Evolutionary conservation across 257 asterid species (phyloP).

Genomic region (Solanum verrucosum): DNA sequence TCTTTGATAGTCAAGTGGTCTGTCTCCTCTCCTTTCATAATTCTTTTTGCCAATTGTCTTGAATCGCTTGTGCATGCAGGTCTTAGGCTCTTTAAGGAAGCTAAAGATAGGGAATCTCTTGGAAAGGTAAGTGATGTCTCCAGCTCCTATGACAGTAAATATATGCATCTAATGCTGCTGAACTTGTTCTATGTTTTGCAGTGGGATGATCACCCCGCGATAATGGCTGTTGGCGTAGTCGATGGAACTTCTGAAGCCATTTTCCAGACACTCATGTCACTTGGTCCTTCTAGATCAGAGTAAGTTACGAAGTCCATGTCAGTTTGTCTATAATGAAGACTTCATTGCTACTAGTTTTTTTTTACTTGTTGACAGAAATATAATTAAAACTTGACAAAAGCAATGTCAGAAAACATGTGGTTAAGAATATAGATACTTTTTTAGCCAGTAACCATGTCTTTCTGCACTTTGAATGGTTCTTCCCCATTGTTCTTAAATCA

Average conservation of each 20-base stretch:
- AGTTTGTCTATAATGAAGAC: neutral
- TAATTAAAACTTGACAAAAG: neutral
- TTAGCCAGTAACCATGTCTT: neutral
- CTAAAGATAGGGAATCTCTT: constrained; percentile 68
- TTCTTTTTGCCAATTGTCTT: neutral
- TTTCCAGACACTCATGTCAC: constrained; percentile 90
- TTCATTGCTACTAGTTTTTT: neutral
- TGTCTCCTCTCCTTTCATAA: neutral
- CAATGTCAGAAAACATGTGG: neutral
- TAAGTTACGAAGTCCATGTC: constrained; percentile 22
- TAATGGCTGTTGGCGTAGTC: constrained; percentile 94
- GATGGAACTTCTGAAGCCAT: constrained; percentile 88
- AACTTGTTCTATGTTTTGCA: constrained; percentile 21
- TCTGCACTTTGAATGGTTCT: neutral
- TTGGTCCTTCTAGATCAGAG: constrained; percentile 97
- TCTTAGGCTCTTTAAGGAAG: constrained; percentile 90
- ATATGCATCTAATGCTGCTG: neutral
- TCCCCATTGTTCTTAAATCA: neutral
- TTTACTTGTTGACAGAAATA: neutral
- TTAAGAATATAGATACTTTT: neutral
- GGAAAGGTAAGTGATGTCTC: constrained; percentile 39
- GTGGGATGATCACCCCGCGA: constrained; percentile 84
- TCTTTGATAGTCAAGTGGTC: neutral
- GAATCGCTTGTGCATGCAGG: constrained; percentile 37
- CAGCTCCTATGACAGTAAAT: neutral